Evolutionary conservation across 2,329 filamentous ascomycete genomes (phyloP).

Genomic region (Colletotrichum paranaense): DNA sequence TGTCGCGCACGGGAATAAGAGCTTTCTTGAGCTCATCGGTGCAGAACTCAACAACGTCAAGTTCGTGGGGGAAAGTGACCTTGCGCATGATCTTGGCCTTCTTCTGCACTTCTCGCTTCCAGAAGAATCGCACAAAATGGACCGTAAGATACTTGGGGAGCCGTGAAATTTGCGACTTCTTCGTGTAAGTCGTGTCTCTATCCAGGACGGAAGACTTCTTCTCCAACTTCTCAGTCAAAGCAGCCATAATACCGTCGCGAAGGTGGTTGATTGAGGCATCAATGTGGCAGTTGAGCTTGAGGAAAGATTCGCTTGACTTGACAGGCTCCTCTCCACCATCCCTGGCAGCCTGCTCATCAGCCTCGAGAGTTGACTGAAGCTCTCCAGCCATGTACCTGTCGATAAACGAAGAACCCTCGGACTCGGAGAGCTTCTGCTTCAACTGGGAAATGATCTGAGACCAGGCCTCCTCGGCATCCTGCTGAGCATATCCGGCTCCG

Average conservation of each 20-base stretch:
- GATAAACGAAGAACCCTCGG: constrained; percentile 76
- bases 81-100: constrained; percentile 99
- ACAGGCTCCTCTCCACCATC: constrained; percentile 79
- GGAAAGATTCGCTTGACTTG: constrained; percentile 78
- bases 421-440: constrained; percentile 74
- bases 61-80: constrained; percentile 92
- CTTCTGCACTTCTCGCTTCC: constrained; percentile 94
- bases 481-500: constrained; percentile 90
- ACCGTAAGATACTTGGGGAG: constrained; percentile 96
- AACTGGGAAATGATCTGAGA: constrained; percentile 91
- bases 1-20: constrained; percentile 92
- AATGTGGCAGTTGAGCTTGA: constrained; percentile 97
- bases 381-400: constrained; percentile 90
- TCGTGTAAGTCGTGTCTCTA: constrained; percentile 87
- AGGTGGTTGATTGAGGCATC: constrained; percentile 88
- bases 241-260: constrained; percentile 85
- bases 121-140: constrained; percentile 98
- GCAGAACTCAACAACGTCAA: constrained; percentile 95
- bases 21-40: constrained; percentile 87
- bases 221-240: constrained; percentile 88
- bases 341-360: constrained; percentile 82
- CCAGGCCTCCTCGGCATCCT: constrained; percentile 99
- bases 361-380: constrained; percentile 82
- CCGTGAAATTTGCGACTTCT: constrained; percentile 88
- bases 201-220: constrained; percentile 85